Evolutionary conservation across 73 alveolate species (phyloP), one percentile per base, ranked within the genome.

Genomic region (Tetrahymena borealis): DNA sequence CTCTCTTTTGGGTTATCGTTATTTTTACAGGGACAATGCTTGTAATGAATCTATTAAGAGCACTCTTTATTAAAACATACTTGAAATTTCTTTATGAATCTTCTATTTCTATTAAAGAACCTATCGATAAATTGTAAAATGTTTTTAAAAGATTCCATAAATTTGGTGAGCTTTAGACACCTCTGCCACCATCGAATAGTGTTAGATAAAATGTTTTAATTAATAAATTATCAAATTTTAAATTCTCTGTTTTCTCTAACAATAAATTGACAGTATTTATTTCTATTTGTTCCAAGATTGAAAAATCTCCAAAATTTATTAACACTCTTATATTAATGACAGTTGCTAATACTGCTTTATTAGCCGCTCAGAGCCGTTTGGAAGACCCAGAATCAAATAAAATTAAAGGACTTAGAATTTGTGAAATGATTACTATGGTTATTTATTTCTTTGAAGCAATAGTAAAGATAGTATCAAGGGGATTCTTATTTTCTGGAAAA

Each of bases 281-380:
- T 18, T 60, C 2, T 3, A 24, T n/a, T 18, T 60, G 85, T 15
- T n/a, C 33, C 6, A 60, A 18, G 28, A 60, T 60, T 18, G 85
- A 60, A 60, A 60, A 60, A 0, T 60, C 85, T n/a, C 33, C 85
- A 18, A 2, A 60, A 32, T 60, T 60, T 15, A 60, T 60, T 60
- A 60, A 60, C 85, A 24, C 28, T 60, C 31, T 96, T 20, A 92
- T 94, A 28, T 35, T 93, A 3, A n/a, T 96, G 78, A 96, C 95
- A 31, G 35, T 79, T 12, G 78, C 95, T 31, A 78, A 94, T 31
- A 90, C 95, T 36, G 91, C 93, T 13, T 31, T 93, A 11, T 40
- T 96, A 7, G 95, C 96, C 37, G 92, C 95, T 13, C 95, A 96
- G 32, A 95, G 95, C 91, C 98, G 97, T 36, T 32, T 93, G 1